Evolutionary conservation across 257 asterid genomes (phyloP).

Genomic region (Petunia secreta): DNA sequence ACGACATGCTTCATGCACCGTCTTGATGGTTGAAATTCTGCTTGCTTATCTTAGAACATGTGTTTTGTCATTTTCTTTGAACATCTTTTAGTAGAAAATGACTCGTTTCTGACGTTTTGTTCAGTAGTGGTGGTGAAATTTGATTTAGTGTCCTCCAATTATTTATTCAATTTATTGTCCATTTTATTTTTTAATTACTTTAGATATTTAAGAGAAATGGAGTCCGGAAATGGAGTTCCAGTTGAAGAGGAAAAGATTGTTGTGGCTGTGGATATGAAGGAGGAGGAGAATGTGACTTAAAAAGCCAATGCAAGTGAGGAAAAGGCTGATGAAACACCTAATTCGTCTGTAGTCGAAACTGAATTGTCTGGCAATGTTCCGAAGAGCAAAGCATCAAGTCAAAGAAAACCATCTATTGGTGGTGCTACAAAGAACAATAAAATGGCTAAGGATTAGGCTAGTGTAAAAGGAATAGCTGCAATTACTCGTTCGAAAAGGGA

Average conservation of each 20-base stretch:
- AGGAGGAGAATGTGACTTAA: conserved; percentile 36
- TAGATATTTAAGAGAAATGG: conserved; percentile 45
- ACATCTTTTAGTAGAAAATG: conserved; percentile 24
- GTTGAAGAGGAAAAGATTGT: conserved; percentile 48
- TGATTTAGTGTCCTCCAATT: not conserved
- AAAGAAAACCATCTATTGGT: conserved; percentile 22
- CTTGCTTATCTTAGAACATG: not conserved
- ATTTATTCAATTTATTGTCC: conserved; percentile 6
- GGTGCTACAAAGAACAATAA: conserved; percentile 43
- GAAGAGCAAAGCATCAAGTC: conserved; percentile 36
- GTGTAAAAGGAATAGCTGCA: conserved; percentile 46
- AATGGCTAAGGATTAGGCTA: conserved; percentile 42
- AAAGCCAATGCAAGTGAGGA: conserved; percentile 38
- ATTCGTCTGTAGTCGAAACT: conserved; percentile 32
- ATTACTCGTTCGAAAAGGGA: conserved; percentile 49
- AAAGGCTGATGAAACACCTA: conserved; percentile 36
- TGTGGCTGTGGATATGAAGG: conserved; percentile 27
- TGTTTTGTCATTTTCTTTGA: conserved; percentile 23
- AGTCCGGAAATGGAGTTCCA: conserved; percentile 54
- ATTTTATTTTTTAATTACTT: conserved; percentile 7
- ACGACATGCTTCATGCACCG: too few species aligned
- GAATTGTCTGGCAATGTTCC: conserved; percentile 38
- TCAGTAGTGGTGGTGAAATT: conserved; percentile 8
- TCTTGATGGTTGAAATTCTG: not conserved
- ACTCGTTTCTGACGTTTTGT: not conserved